Evolutionary conservation across 768 basidiomycete species (phyloP).

Genomic region (Amylocystis lapponica): DNA sequence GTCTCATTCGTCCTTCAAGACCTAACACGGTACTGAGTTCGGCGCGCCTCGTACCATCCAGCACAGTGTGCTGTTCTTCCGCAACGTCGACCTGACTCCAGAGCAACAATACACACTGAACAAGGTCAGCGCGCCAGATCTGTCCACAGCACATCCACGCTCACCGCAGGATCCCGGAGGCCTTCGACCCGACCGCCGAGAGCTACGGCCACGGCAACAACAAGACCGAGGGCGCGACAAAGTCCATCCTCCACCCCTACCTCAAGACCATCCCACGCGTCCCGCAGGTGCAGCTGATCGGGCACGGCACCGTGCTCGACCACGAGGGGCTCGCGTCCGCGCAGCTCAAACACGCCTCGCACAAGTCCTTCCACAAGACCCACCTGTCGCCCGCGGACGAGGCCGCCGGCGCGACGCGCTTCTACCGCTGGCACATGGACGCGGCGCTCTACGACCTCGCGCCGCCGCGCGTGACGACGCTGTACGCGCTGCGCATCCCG

Average conservation of each 20-base stretch:
- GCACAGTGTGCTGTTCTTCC: slow-evolving; percentile 65
- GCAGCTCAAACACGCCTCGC: slow-evolving; percentile 76
- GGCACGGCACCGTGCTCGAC: slow-evolving; percentile 71
- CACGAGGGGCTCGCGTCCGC: slow-evolving; percentile 74
- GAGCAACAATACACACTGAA: slow-evolving; percentile 74
- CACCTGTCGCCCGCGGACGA: slow-evolving; percentile 65
- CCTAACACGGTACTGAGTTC: too few relatives aligned
- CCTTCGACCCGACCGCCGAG: slow-evolving; percentile 56
- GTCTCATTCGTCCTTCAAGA: too few relatives aligned
- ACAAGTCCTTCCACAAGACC: slow-evolving; percentile 81
- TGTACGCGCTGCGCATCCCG: slow-evolving; percentile 72
- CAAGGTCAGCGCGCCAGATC: slow-evolving; percentile 40
- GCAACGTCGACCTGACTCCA: slow-evolving; percentile 53
- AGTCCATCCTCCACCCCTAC: slow-evolving; percentile 79
- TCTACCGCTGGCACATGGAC: slow-evolving; percentile 90
- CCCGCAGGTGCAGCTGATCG: slow-evolving; percentile 87
- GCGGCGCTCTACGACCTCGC: slow-evolving; percentile 74
- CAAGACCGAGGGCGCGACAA: slow-evolving; percentile 61
- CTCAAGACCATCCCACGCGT: slow-evolving; percentile 84
- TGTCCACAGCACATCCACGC: slow-evolving; percentile 26
- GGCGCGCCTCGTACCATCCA: slow-evolving; percentile 27
- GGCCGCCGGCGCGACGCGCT: slow-evolving; percentile 64
- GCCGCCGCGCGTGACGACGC: slow-evolving; percentile 77
- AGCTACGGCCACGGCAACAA: slow-evolving; percentile 81
- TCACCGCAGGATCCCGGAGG: slow-evolving; percentile 41